Conservation (phyloP, 129 eudicot species). For the Smallanthus sonchifolius region DNA sequence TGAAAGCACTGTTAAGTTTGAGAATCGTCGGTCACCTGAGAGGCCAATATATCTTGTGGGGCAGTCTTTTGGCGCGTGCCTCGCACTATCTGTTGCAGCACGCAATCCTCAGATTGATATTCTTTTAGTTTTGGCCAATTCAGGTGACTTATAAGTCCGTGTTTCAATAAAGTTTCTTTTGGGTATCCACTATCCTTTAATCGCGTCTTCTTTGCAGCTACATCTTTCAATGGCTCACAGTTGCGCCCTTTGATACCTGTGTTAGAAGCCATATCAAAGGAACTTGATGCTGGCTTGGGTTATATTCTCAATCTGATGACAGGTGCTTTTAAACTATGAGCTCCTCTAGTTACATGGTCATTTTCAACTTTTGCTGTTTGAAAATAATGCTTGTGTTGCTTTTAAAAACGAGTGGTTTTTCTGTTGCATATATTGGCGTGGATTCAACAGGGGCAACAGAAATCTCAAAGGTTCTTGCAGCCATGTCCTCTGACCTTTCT, state of each 20-base stretch:
- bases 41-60: slow-evolving; percentile 84
- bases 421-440: slow-evolving; percentile 28
- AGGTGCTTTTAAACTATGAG: slow-evolving; percentile 34
- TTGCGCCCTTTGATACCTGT: slow-evolving; percentile 41
- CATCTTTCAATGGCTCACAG: slow-evolving; percentile 54
- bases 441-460: slow-evolving; percentile 34
- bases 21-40: slow-evolving; percentile 36
- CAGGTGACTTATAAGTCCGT: slow-evolving; percentile 45
- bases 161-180: not conserved
- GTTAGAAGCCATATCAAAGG: slow-evolving; percentile 45
- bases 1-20: slow-evolving; percentile 52
- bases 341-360: not conserved
- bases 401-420: not conserved
- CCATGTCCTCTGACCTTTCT: slow-evolving; percentile 50
- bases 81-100: slow-evolving; percentile 78
- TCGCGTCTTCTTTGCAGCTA: slow-evolving; percentile 50
- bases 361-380: not conserved
- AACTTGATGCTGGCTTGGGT: slow-evolving; percentile 38
- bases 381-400: not conserved
- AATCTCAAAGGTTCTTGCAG: slow-evolving; percentile 37
- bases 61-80: slow-evolving; percentile 80
- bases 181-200: not conserved
- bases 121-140: slow-evolving; percentile 61
- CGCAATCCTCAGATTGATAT: slow-evolving; percentile 66
- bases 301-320: slow-evolving; percentile 36